These are phyloP conservation scores for Apophysomyces variabilis DNA, from an alignment of 371 early-diverging fungal species.

Conservation along the genomic window DNA sequence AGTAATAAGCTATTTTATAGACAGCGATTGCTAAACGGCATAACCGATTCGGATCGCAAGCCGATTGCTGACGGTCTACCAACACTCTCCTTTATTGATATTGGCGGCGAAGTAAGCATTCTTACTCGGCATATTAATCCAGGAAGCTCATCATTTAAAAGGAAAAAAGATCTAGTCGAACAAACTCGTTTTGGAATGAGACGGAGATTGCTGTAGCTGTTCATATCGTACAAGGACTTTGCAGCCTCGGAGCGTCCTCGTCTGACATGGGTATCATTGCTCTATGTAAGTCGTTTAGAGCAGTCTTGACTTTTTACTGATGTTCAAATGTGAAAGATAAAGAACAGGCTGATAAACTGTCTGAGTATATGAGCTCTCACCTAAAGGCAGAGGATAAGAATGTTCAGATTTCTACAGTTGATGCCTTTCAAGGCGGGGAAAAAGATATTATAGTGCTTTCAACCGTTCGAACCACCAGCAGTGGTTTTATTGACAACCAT, in stretches of 20 bases:
- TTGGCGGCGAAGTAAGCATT: conserved; percentile 40
- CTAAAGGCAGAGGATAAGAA: conserved; percentile 22
- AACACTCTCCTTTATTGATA: conserved; percentile 73
- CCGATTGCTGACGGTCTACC: conserved; percentile 66
- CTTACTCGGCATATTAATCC: neutral
- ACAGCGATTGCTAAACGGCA: conserved; percentile 63
- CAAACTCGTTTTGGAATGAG: conserved; percentile 59
- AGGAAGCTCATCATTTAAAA: conserved; percentile 14
- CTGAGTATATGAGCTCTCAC: conserved; percentile 30
- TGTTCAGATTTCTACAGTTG: conserved; percentile 75
- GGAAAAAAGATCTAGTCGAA: conserved; percentile 48
- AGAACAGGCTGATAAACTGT: conserved; percentile 66
- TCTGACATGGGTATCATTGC: conserved; percentile 71
- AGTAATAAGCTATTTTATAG: conserved; percentile 84
- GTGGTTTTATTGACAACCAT: conserved; percentile 60
- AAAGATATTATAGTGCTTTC: conserved; percentile 81
- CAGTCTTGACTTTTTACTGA: neutral
- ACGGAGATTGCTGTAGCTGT: conserved; percentile 56
- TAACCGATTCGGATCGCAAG: conserved; percentile 46
- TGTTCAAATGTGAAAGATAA: conserved; percentile 51
- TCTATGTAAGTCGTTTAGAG: conserved; percentile 55
- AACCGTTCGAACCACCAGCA: conserved; percentile 67
- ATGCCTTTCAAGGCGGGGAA: conserved; percentile 89
- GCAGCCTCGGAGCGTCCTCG: conserved; percentile 43
- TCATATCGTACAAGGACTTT: conserved; percentile 43